Percentiles rank a stretch among this genome's conserved stretches.
phyloP scores from a whole-genome alignment of 495 filamentous ascomycete species.

The Penicillium pancosmium region DNA sequence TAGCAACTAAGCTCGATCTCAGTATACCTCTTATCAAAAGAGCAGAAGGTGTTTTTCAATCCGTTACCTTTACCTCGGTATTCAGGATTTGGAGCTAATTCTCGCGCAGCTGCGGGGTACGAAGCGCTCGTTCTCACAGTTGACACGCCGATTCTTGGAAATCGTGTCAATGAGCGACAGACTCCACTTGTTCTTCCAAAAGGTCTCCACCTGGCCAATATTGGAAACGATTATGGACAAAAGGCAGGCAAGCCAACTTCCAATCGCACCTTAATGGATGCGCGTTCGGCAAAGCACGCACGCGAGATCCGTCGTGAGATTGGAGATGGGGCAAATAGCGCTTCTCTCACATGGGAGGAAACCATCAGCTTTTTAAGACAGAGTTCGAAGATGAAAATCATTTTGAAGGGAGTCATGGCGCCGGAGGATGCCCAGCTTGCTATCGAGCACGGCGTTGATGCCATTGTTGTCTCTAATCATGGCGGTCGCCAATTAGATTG shows the following conservation, averaged over 20 bases:
- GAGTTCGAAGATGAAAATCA: slow-evolving; percentile 15
- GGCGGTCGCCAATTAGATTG: slow-evolving; percentile 67
- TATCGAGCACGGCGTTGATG: slow-evolving; percentile 56
- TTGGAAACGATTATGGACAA: background rate
- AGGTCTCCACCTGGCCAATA: slow-evolving; percentile 19
- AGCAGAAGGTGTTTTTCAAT: slow-evolving; percentile 58
- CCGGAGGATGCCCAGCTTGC: slow-evolving; percentile 37
- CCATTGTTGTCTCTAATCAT: slow-evolving; percentile 67
- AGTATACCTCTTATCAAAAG: slow-evolving; percentile 81
- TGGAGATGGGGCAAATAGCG: slow-evolving; percentile 8
- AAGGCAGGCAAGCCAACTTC: slow-evolving; percentile 1
- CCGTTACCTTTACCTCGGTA: slow-evolving; percentile 8
- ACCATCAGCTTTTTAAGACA: slow-evolving; percentile 14
- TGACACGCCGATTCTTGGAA: slow-evolving; percentile 83
- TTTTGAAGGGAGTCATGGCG: slow-evolving; percentile 14
- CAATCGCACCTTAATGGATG: slow-evolving; percentile 9
- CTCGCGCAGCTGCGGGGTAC: slow-evolving; percentile 64
- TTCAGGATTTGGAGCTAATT: slow-evolving; percentile 6
- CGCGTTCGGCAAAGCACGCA: slow-evolving; percentile 8
- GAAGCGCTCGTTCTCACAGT: slow-evolving; percentile 93
- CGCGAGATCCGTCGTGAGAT: slow-evolving; percentile 4
- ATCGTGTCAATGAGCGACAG: slow-evolving; percentile 44
- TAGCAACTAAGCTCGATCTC: slow-evolving; percentile 81
- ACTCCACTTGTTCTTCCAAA: slow-evolving; percentile 45
- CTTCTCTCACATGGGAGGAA: slow-evolving; percentile 16